These are phyloP conservation scores for Amylocarpus encephaloides DNA, from an alignment of 2,329 filamentous ascomycete species.

Conservation along the genomic window DNA sequence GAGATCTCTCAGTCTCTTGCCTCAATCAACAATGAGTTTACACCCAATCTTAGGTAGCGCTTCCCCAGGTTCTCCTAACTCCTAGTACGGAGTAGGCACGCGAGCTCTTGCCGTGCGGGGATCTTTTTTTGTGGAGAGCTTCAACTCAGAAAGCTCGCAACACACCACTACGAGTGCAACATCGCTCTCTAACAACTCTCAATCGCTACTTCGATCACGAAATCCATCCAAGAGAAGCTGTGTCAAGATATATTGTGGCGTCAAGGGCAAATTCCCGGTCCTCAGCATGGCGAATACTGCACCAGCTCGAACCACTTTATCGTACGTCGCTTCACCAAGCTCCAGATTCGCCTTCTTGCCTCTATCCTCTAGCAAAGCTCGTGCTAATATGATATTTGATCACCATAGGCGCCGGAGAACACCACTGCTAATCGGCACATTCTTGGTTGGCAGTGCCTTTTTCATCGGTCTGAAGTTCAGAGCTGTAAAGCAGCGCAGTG, in stretches of 20 bases:
- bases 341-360: background rate
- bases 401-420: slow-evolving; percentile 21
- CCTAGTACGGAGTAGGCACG: background rate
- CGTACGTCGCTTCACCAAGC: slow-evolving; percentile 10
- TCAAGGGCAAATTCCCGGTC: background rate
- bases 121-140: background rate
- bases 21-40: background rate
- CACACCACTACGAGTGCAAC: background rate
- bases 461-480: slow-evolving; percentile 31
- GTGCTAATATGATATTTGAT: background rate
- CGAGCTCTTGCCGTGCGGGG: slow-evolving; percentile 3
- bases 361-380: background rate
- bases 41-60: background rate
- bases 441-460: slow-evolving; percentile 23
- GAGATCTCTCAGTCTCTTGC: background rate
- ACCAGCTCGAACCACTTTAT: slow-evolving; percentile 11
- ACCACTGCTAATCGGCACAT: slow-evolving; percentile 25
- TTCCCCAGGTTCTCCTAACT: background rate
- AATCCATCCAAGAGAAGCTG: background rate
- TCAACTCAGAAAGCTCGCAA: background rate
- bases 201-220: background rate
- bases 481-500: slow-evolving; percentile 29
- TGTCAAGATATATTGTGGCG: background rate
- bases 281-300: slow-evolving; percentile 13
- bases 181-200: background rate